Conservation (phyloP, 2,329 filamentous ascomycete genomes). For the Plenodomus tracheiphilus region DNA sequence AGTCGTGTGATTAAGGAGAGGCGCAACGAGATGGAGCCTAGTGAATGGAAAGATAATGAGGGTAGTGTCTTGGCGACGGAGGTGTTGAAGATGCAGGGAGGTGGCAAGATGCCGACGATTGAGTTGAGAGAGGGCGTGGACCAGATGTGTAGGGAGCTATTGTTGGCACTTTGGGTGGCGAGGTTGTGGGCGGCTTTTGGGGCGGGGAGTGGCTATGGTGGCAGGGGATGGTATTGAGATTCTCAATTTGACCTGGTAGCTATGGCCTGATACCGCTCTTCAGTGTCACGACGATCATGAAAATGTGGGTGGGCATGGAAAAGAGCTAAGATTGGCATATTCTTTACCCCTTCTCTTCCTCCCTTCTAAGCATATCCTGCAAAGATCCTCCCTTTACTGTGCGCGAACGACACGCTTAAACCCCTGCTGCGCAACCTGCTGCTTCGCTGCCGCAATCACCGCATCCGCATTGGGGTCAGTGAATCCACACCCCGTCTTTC, state of each 20-base stretch:
- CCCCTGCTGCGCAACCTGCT: constrained; percentile 32
- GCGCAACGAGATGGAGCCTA: constrained; percentile 19
- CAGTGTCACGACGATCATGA: no score
- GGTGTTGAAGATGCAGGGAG: constrained; percentile 13
- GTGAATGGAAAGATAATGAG: constrained; percentile 26
- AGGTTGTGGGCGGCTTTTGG: constrained; percentile 31
- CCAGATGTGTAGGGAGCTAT: constrained; percentile 27
- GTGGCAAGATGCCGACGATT: constrained; percentile 25
- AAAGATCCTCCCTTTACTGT: neutral
- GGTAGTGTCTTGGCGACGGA: constrained; percentile 27
- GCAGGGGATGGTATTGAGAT: neutral
- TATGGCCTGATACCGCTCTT: no score
- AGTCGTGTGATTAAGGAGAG: constrained; percentile 12
- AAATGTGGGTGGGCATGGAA: no score
- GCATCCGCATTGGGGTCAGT: constrained; percentile 30
- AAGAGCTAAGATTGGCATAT: no score
- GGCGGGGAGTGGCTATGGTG: constrained; percentile 8
- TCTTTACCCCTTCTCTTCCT: no score
- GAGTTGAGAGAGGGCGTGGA: constrained; percentile 24
- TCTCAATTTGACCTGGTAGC: neutral
- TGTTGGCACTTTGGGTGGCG: constrained; percentile 27
- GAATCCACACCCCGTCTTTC: constrained; percentile 38
- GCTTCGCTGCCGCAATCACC: constrained; percentile 35
- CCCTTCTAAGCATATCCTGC: neutral
- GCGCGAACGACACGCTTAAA: constrained; percentile 29